Base-by-base conservation (phyloP, 176 grass and related monocot species). In the Musa itinerans region DNA sequence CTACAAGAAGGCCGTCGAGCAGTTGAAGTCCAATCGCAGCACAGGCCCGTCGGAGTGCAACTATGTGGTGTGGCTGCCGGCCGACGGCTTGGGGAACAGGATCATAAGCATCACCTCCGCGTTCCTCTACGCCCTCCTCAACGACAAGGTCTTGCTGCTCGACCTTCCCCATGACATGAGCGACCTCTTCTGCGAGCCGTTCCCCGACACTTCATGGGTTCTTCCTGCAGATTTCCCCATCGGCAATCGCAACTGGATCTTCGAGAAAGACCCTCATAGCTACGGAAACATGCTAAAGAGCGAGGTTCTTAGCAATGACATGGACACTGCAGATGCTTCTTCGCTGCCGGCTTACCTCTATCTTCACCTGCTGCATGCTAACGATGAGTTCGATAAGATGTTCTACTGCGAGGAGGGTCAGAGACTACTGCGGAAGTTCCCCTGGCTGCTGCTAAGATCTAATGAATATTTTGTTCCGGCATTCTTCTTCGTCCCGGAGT, bases 101-200 rank as follows among this genome's bases (percentile, higher is more conserved):
- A 90, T 93, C 72, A 21, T 90, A 48, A 79, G 84, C 49, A 75
- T 93, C 55, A 19, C 50, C 1, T 79, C 76, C 53, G 57, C 66
- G 14, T 92, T 92, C 74, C 55, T 88, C 71, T 92, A 81, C 69
- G 84, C 90, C 21, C 67, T 93, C 14, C 84, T 89, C 50, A 86
- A 88, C 13, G 75, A 80, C 69, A 86, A 79, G 68, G 81, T 90
- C 49, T 2, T 96, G 15, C 78, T 92, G 12, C 66, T 83, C 65
- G 66, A 25, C 12, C 29, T 48, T 56, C 50, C 82, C 4, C 16
- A 63, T 19, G 87, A 89, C 74, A 74, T 76, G n/a, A 14, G 11
- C 14, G 88, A 77, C 58, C 88, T 96, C 10, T 96, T 90, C 74
- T 90, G 88, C 71, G 88, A 90, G 76, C 88, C 92, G 19, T 96